phyloP scores from a whole-genome alignment of 2,329 filamentous ascomycete genomes.

The Purpureocillium lavendulum region DNA sequence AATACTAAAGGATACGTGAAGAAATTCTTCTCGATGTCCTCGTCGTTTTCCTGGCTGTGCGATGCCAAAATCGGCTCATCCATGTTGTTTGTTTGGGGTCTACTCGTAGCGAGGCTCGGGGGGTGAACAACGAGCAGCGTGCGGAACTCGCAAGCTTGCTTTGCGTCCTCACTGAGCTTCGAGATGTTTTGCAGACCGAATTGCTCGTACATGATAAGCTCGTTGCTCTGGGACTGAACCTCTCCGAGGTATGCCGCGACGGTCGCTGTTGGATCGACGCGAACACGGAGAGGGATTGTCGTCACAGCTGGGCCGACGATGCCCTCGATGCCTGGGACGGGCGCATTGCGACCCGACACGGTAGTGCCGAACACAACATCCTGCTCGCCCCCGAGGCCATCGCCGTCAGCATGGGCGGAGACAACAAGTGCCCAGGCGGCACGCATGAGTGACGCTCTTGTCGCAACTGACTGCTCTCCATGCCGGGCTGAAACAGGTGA shows the following conservation, averaged over 20 bases:
- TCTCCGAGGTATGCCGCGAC: background rate
- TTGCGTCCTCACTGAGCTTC: background rate
- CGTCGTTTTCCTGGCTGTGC: background rate
- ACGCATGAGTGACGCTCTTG: background rate
- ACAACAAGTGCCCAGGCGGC: conserved; percentile 9
- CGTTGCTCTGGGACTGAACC: background rate
- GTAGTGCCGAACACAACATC: conserved; percentile 1
- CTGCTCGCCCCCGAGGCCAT: conserved; percentile 4
- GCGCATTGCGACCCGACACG: background rate
- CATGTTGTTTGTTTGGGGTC: background rate
- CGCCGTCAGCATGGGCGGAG: conserved; percentile 5
- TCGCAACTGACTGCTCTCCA: background rate
- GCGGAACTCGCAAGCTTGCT: conserved; percentile 1
- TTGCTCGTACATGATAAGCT: background rate
- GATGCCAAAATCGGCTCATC: background rate
- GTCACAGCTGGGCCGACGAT: background rate
- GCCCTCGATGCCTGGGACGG: background rate
- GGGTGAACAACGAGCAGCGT: conserved; percentile 2
- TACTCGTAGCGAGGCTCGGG: background rate
- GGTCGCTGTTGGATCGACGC: background rate
- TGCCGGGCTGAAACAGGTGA: too few relatives aligned
- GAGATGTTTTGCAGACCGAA: conserved; percentile 1
- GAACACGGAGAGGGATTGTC: background rate
- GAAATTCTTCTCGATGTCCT: background rate
- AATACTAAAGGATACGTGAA: conserved; percentile 1